A percentile compares a stretch with the other conserved stretches of the same genome.
Evolutionary conservation across 2,329 filamentous ascomycete species (phyloP).

Genomic region (Pseudocercospora crystallina): DNA sequence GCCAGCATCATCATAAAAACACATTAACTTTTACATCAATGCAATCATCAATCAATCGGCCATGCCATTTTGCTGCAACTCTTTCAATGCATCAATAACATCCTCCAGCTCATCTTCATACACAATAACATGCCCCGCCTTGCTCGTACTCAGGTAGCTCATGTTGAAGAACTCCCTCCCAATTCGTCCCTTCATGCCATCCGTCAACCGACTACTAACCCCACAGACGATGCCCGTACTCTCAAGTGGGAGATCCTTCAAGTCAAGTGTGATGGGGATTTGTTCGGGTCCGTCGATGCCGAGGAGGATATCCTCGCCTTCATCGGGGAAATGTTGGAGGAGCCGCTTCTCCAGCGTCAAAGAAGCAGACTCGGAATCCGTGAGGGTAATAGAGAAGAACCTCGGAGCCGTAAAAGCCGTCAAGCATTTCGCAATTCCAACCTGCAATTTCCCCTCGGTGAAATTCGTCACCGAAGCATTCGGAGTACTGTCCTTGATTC

Average conservation of each 20-base stretch:
- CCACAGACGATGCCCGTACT: conserved; percentile 94
- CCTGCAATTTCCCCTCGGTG: conserved; percentile 45
- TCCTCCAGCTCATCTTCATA: conserved; percentile 70
- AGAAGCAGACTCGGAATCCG: conserved; percentile 71
- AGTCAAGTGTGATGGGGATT: conserved; percentile 84
- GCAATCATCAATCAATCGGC: background rate
- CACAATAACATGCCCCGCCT: conserved; percentile 86
- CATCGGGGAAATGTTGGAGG: conserved; percentile 53
- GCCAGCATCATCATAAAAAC: no score
- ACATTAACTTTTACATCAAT: no score
- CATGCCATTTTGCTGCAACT: conserved; percentile 16
- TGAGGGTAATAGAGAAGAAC: conserved; percentile 73
- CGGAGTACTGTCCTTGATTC: conserved; percentile 48
- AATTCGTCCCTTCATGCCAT: conserved; percentile 57
- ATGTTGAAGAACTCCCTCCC: conserved; percentile 64
- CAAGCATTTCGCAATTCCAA: conserved; percentile 50
- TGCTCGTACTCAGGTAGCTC: conserved; percentile 85
- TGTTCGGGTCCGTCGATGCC: conserved; percentile 69
- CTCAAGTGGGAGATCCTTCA: conserved; percentile 76
- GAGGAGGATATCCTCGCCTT: conserved; percentile 64
- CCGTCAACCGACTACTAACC: conserved; percentile 78
- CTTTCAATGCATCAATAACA: conserved; percentile 67
- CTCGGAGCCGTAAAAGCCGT: conserved; percentile 54
- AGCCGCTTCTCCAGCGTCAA: conserved; percentile 70
- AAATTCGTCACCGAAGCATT: conserved; percentile 31